A percentile compares a stretch with the other conserved stretches of the same genome.
Conservation (phyloP, 2,329 filamentous ascomycete genomes). For the Alternaria novae-zelandiae region DNA sequence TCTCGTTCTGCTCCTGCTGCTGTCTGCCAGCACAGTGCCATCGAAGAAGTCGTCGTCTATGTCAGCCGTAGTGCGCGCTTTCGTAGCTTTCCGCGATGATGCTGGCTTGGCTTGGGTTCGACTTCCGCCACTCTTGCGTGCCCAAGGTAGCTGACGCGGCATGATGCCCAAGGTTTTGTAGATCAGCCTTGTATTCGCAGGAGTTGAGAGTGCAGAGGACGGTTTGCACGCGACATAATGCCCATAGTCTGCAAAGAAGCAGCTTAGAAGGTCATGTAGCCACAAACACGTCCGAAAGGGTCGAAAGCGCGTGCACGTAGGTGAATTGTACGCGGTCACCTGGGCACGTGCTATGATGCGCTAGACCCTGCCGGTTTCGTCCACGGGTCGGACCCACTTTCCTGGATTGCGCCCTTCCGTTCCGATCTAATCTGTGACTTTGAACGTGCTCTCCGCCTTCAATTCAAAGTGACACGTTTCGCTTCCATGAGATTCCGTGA, state of each 20-base stretch:
- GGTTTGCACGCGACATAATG: constrained; percentile 4
- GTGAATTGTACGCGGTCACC: constrained; percentile 28
- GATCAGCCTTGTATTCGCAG: not conserved
- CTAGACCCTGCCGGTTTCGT: constrained; percentile 9
- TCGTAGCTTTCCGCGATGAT: constrained; percentile 17
- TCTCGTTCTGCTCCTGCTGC: constrained; percentile 27
- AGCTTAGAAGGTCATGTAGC: not conserved
- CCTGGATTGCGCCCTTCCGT: constrained; percentile 37
- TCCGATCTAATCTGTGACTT: constrained; percentile 22
- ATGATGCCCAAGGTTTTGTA: constrained; percentile 43
- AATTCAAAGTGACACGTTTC: constrained; percentile 37
- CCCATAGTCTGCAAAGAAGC: not conserved
- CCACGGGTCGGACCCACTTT: constrained; percentile 17
- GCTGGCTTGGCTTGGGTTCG: constrained; percentile 22
- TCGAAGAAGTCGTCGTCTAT: constrained; percentile 39
- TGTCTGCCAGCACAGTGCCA: constrained; percentile 25
- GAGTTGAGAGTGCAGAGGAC: not conserved
- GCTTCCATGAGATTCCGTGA: constrained; percentile 38
- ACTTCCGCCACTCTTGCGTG: constrained; percentile 40
- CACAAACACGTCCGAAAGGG: constrained; percentile 3
- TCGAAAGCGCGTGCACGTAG: constrained; percentile 14
- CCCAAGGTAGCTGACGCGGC: constrained; percentile 62
- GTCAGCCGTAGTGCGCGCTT: constrained; percentile 14
- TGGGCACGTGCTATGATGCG: constrained; percentile 25
- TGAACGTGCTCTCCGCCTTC: constrained; percentile 21